phyloP scores from a whole-genome alignment of 2,329 filamentous ascomycete species.

The Nothopassalora personata region DNA sequence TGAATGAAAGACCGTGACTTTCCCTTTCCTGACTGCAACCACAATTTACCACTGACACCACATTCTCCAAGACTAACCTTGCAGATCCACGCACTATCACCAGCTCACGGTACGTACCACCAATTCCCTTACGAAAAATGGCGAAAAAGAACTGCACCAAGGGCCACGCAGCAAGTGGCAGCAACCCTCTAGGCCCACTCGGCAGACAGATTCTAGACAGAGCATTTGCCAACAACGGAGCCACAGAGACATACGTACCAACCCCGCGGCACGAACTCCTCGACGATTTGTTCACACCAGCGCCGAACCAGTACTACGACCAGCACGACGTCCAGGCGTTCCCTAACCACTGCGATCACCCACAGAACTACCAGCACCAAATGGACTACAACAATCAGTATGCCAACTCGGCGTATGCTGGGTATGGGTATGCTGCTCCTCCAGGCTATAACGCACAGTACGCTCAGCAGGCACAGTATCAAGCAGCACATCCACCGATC shows the following conservation, averaged over 20 bases:
- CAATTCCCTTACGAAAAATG: background rate
- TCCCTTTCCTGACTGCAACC: no score
- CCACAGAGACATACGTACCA: background rate
- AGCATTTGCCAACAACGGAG: background rate
- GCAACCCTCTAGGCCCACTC: background rate
- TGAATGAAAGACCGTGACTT: background rate
- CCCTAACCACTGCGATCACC: background rate
- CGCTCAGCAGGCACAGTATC: slow-evolving; percentile 26
- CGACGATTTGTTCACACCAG: background rate
- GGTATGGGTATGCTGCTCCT: slow-evolving; percentile 18
- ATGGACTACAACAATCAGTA: slow-evolving; percentile 15
- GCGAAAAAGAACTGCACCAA: background rate
- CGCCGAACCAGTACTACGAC: background rate
- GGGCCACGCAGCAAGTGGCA: background rate
- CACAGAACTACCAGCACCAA: background rate
- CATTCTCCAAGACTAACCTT: background rate
- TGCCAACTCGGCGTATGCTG: slow-evolving; percentile 17
- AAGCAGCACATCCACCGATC: slow-evolving; percentile 59
- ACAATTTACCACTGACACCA: background rate
- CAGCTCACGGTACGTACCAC: background rate
- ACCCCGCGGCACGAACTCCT: background rate
- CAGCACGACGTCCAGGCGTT: background rate
- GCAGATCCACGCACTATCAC: background rate
- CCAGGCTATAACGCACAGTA: slow-evolving; percentile 32
- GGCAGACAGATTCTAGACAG: background rate